Percentiles rank a stretch among this genome's conserved stretches.
Conservation (phyloP, 495 filamentous ascomycete species). For the Tuber brumale region DNA sequence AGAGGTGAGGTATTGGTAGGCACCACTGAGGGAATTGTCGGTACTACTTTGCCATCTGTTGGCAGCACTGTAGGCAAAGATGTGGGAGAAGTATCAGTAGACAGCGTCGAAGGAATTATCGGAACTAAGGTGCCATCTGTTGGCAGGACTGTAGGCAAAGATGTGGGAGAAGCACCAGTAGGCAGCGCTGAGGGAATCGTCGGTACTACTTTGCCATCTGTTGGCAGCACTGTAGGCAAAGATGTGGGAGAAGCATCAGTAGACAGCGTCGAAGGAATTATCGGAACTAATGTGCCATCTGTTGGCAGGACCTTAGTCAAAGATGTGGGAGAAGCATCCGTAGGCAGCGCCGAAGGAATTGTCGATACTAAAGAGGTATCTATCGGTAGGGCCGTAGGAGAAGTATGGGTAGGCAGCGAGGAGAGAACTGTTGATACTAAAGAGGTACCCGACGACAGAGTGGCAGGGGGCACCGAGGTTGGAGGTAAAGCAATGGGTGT, state of each 20-base stretch:
- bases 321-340: too few relatives aligned
- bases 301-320: too few relatives aligned
- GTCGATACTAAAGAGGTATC: neutral
- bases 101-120: too few relatives aligned
- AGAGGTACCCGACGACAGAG: conserved; percentile 8
- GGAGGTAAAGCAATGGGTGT: conserved; percentile 1
- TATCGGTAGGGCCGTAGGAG: too few relatives aligned
- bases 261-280: too few relatives aligned
- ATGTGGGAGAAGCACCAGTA: too few relatives aligned
- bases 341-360: conserved; percentile 10
- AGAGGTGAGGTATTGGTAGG: neutral
- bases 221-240: neutral
- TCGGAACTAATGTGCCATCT: too few relatives aligned
- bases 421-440: conserved; percentile 12
- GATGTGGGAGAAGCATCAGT: too few relatives aligned
- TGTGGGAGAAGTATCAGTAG: too few relatives aligned
- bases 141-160: too few relatives aligned
- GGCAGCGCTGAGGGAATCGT: conserved; percentile 11
- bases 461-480: neutral
- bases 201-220: conserved; percentile 3
- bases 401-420: neutral
- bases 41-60: conserved; percentile 1
- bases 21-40: conserved; percentile 10
- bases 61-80: neutral
- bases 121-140: too few relatives aligned